Evolutionary conservation across 2,329 filamentous ascomycete species (phyloP).

Genomic region (Sordariomycetes sp.): DNA sequence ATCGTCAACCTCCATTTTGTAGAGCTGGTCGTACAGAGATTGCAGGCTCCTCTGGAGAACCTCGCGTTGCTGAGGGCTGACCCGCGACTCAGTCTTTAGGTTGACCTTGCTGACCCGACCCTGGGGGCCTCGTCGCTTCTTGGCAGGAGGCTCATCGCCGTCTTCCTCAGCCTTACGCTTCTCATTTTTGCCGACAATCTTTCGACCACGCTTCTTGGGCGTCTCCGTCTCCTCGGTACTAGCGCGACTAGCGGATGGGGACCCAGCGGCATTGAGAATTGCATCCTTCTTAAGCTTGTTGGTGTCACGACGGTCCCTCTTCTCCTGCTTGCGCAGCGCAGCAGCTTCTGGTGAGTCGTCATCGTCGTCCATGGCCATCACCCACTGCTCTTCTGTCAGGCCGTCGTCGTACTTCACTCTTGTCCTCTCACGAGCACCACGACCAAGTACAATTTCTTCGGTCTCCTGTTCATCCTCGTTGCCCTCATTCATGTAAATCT

Average conservation of each 20-base stretch:
- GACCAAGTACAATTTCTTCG: constrained; percentile 66
- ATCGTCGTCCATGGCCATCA: constrained; percentile 94
- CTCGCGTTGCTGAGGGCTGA: constrained; percentile 61
- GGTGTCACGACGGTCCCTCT: constrained; percentile 67
- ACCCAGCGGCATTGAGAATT: constrained; percentile 36
- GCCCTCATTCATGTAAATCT: constrained; percentile 86
- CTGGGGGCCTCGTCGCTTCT: constrained; percentile 68
- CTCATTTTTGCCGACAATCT: constrained; percentile 61
- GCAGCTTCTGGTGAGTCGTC: constrained; percentile 92
- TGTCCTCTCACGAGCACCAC: constrained; percentile 89
- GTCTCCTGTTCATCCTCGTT: constrained; percentile 65
- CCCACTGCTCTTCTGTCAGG: constrained; percentile 96
- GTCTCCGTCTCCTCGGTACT: constrained; percentile 73
- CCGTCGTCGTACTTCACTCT: constrained; percentile 95
- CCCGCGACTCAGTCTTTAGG: constrained; percentile 25
- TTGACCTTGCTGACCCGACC: constrained; percentile 55
- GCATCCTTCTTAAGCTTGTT: constrained; percentile 61
- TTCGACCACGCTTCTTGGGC: constrained; percentile 77
- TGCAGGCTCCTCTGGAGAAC: constrained; percentile 74
- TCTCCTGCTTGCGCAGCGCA: constrained; percentile 79
- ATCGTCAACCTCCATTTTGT: constrained; percentile 76
- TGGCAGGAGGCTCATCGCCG: constrained; percentile 67
- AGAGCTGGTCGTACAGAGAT: constrained; percentile 67
- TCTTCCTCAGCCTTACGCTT: constrained; percentile 84
- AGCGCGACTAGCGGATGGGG: constrained; percentile 69